These are phyloP conservation scores for Emergomyces orientalis DNA, from an alignment of 2,329 filamentous ascomycete species.

Conservation along the genomic window DNA sequence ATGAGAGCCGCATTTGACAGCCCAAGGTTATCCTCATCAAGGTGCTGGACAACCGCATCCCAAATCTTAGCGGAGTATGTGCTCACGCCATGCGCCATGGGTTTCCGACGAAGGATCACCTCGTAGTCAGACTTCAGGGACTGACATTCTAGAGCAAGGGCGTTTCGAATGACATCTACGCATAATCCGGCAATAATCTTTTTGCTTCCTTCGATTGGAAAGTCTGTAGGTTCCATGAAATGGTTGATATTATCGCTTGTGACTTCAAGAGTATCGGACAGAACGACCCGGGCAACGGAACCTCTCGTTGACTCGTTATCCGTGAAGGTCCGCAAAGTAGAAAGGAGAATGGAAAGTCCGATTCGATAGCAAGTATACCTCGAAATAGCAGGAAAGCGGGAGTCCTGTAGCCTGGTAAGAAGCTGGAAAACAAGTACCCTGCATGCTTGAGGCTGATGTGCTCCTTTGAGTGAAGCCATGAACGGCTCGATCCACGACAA, in stretches of 20 bases:
- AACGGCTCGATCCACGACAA: conserved; percentile 72
- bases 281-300: conserved; percentile 40
- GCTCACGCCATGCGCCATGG: conserved; percentile 57
- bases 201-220: conserved; percentile 40
- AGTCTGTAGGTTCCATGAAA: conserved; percentile 49
- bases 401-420: conserved; percentile 48
- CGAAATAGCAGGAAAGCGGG: conserved; percentile 32
- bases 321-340: conserved; percentile 40
- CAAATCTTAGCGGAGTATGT: conserved; percentile 68
- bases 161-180: conserved; percentile 56
- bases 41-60: conserved; percentile 61
- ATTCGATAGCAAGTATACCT: conserved; percentile 39
- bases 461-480: conserved; percentile 63
- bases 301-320: conserved; percentile 37
- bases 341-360: conserved; percentile 38
- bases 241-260: conserved; percentile 43
- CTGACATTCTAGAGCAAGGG: conserved; percentile 61
- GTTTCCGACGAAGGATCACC: conserved; percentile 51
- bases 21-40: conserved; percentile 57
- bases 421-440: conserved; percentile 68
- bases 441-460: conserved; percentile 70
- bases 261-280: conserved; percentile 41
- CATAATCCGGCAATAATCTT: conserved; percentile 47
- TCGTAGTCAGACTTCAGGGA: conserved; percentile 60
- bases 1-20: conserved; percentile 67